Evolutionary conservation across 1,284 basidiomycete genomes (phyloP), one percentile per base, ranked within the genome.

Genomic region (Chalciporus sp.): DNA sequence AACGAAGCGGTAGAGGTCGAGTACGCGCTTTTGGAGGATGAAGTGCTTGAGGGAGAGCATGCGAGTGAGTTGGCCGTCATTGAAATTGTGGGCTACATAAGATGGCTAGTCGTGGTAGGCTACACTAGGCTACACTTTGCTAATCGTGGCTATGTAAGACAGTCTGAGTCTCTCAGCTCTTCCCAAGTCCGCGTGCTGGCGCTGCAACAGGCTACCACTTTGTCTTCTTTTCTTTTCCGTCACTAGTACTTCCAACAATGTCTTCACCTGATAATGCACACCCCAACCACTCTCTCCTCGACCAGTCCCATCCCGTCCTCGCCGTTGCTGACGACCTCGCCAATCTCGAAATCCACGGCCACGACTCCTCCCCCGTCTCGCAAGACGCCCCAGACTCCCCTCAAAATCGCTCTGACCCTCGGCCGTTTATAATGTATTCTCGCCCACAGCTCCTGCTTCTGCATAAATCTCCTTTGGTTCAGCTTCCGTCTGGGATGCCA

Each of bases 381-480:
- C 64, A 53, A 29, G 46, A 47, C 42, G 47, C 51, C 7, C 40
- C 56, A 27, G 26, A 56, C 3, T 42, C 51, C 17, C 45, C 55
- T 42, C 58, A 60, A 53, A 55, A 44, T 43, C 37, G 42, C 12
- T 27, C 40, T 16, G 48, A 55, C 33, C 23, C 51, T 49, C 79
- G 76, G 57, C 77, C 76, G 42, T 76, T 85, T 59, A 73, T 79
- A 59, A 79, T 83, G 58, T 93, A 92, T 72, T 79, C 83, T 63
- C 83, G 86, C 49, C 65, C 76, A 48, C 83, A 90, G 58, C 72
- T 92, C 46, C 80, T 94, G 51, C 72, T 76, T 55, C 79, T 93
- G 31, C 81, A 82, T 59, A 82, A 82, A 57, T 93, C 91, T n/a
- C 85, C 88, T n/a, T 73, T 94, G 31, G 88, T 94, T 28, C 76